Conservation (phyloP, 2,329 filamentous ascomycete genomes). For the Thermothelomyces thermophilus region DNA sequence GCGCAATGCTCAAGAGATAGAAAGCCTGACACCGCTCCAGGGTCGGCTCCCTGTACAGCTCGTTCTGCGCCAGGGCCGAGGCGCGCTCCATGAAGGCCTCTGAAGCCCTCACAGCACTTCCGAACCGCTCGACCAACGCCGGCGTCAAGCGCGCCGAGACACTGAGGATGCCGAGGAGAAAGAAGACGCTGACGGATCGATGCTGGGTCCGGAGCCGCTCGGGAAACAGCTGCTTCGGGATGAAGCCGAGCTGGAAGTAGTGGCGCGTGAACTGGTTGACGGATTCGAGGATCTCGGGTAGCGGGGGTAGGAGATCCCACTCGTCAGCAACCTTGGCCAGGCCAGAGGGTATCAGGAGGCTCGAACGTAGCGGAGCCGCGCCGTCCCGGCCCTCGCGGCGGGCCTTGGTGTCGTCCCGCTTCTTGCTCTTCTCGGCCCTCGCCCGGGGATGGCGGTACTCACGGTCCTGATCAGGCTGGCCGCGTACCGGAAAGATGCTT, state of each 20-base stretch:
- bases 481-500: constrained; percentile 47
- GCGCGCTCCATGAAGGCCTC: constrained; percentile 49
- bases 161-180: constrained; percentile 49
- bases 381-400: constrained; percentile 32
- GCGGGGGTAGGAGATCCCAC: constrained; percentile 45
- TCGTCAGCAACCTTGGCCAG: constrained; percentile 32
- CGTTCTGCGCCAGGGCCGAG: constrained; percentile 39
- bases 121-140: constrained; percentile 41
- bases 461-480: constrained; percentile 48
- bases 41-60: constrained; percentile 47
- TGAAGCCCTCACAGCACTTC: constrained; percentile 44
- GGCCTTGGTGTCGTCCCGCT: constrained; percentile 34
- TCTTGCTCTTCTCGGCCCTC: constrained; percentile 40
- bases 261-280: constrained; percentile 47
- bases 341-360: constrained; percentile 9
- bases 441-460: constrained; percentile 50
- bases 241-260: constrained; percentile 55
- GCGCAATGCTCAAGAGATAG: constrained; percentile 52
- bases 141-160: constrained; percentile 51
- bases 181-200: constrained; percentile 46
- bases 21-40: constrained; percentile 53
- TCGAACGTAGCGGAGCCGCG: constrained; percentile 18
- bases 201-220: constrained; percentile 41
- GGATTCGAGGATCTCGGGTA: constrained; percentile 45
- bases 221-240: constrained; percentile 47